phyloP scores from a whole-genome alignment of 2,329 filamentous ascomycete genomes.

The Alternaria metachromatica region DNA sequence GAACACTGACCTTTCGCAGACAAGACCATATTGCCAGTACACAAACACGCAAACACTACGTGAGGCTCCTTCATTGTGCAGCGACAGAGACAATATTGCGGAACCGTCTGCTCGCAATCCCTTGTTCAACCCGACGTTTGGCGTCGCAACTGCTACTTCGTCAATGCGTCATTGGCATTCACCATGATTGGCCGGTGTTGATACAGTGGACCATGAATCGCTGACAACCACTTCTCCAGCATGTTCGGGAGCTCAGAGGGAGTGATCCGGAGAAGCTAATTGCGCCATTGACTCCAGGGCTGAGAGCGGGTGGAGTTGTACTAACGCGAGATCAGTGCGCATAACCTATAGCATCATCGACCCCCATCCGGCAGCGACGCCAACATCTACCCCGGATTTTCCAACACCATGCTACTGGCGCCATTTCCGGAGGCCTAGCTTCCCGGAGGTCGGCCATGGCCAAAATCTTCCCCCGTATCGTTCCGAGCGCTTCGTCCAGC shows the following conservation, averaged over 20 bases:
- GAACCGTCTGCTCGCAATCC: background rate
- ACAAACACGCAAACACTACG: constrained; percentile 9
- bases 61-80: background rate
- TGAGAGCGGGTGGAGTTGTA: background rate
- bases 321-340: background rate
- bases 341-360: constrained; percentile 3
- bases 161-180: background rate
- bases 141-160: background rate
- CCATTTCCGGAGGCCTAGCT: constrained; percentile 27
- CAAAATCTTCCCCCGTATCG: constrained; percentile 18
- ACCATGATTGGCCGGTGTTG: background rate
- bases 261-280: background rate
- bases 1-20: constrained; percentile 3
- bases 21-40: background rate
- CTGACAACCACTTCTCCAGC: background rate
- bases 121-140: background rate
- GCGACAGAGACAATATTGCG: too few species aligned
- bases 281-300: background rate
- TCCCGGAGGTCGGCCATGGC: constrained; percentile 28
- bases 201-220: background rate
- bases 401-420: constrained; percentile 32
- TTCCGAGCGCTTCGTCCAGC: constrained; percentile 24
- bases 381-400: constrained; percentile 39
- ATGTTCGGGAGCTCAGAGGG: background rate
- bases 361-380: constrained; percentile 27